Evolutionary conservation across 345 rosid species (phyloP), one percentile per base, ranked within the genome.

Genomic region (Salix suchowensis): DNA sequence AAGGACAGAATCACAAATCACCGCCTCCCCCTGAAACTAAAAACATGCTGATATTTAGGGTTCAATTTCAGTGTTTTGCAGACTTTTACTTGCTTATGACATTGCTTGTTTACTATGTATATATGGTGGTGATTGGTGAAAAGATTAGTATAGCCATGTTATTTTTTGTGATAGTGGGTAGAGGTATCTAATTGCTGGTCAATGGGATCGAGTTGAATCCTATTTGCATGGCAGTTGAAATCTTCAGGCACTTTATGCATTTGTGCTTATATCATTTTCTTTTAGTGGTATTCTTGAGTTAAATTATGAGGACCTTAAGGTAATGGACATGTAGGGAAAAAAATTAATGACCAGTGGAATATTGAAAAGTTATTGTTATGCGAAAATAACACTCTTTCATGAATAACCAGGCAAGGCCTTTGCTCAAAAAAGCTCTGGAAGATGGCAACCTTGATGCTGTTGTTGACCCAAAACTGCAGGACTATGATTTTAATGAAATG

Each of bases 361-460:
- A 37, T 65, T 40, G 50, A 14, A 42, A 16, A 7, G 24, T 9
- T 55, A 23, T 62, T 48, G 18, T 15, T 30, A 2, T 62, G 40
- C 48, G 64, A 66, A 28, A 62, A 34, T 79, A 48, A 84, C 76
- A 54, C 55, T 64, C 40, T 7, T 70, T 67, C 34, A 37, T 78
- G 67, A 77, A 82, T 67, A 16, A 60, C 9, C 79, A 80, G 83
- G 79, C 83, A 5, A 76, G 83, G 76, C 83, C 80, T 48, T 61
- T 80, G 74, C 77, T 80, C 74, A 75, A 68, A 36, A 71, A 78
- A 74, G 91, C 90, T 23, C 67, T 92, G 78, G 92, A 81, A 71
- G 85, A 77, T 34, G 78, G 87, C 14, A 87, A 84, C 81, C 88
- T 85, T 12, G 87, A 80, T 13, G 77, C 84, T 79, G 24, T 80